These are phyloP conservation scores for Rhododendron kiyosumense DNA, from an alignment of 148 eudicot species.

Conservation along the genomic window DNA sequence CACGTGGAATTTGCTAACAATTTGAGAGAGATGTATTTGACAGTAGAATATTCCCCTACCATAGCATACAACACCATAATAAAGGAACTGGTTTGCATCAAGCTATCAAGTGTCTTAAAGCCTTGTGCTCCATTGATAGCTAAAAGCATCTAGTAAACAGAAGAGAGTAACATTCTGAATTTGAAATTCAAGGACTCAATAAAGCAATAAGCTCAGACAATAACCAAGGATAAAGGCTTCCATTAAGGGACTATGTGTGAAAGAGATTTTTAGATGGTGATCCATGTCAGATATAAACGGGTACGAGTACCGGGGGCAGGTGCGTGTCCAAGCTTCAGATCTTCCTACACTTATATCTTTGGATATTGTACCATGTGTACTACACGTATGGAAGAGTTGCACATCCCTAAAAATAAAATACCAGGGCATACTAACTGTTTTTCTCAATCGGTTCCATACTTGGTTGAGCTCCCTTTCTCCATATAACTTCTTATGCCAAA, in stretches of 20 bases:
- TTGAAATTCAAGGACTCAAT: not conserved
- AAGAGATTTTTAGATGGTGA: too few relatives aligned
- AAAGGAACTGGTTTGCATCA: not conserved
- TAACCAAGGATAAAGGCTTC: not conserved
- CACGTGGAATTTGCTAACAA: not conserved
- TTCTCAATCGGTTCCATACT: too few relatives aligned
- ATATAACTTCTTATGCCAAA: too few relatives aligned
- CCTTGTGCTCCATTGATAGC: not conserved
- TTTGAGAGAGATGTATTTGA: not conserved
- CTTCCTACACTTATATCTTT: too few relatives aligned
- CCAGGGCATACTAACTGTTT: too few relatives aligned
- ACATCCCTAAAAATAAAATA: too few relatives aligned
- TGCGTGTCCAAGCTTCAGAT: too few relatives aligned
- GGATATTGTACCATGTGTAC: too few relatives aligned
- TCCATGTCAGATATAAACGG: too few relatives aligned
- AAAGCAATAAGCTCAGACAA: not conserved
- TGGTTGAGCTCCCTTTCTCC: too few relatives aligned
- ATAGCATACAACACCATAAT: not conserved
- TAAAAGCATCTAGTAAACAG: not conserved
- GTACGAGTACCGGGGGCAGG: too few relatives aligned
- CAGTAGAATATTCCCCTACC: not conserved
- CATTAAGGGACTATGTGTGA: not conserved
- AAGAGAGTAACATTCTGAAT: not conserved
- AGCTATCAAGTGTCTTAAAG: not conserved
- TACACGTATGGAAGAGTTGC: too few relatives aligned